Evolutionary conservation across 2,329 filamentous ascomycete genomes (phyloP), one percentile per base, ranked within the genome.

Genomic region (Colletotrichum karsti): DNA sequence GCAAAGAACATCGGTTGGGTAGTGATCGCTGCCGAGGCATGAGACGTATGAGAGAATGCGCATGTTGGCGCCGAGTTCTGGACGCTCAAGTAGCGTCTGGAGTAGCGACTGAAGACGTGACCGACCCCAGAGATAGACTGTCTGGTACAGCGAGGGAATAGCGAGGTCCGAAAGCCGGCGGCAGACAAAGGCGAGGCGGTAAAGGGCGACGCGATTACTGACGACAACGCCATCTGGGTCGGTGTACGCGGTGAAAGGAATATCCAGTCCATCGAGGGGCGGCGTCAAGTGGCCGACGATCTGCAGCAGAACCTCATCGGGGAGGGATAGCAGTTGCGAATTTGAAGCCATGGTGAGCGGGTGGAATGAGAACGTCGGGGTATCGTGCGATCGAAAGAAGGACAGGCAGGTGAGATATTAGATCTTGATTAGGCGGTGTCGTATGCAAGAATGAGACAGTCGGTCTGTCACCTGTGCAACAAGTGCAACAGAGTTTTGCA

Each of bases 31-130:
- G 33, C 66, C 66, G 18, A 69, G 33, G 2, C 66, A 69, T 1
- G 66, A 69, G 26, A 69, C 63, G 10, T 61, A 69, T 39, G 66
- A 69, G 9, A 69, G 63, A 24, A 67, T 56, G 62, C 66, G 66
- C 61, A 69, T 69, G 18, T 67, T 60, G 4, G 64, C 56, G 50
- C 66, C 66, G 4, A 67, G 37, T 12, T 69, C 66, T 28, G 66
- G 63, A 13, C 63, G 66, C 22, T 69, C 66, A 4, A 69, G 66
- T 18, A 69, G 63, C 12, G 66, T 69, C 22, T 69, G 66, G 35
- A 69, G 35, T 12, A 69, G 41, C 5, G 66, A 69, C 42, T 69
- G 66, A 5, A 69, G 66, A 10, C 66, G 55, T 22, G 66, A 67
- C 7, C 64, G 66, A 5, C 66, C 66, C 66, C 66, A 69, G 20